Evolutionary conservation across 2,329 filamentous ascomycete genomes (phyloP).

Genomic region (Penicillium griseofulvum): DNA sequence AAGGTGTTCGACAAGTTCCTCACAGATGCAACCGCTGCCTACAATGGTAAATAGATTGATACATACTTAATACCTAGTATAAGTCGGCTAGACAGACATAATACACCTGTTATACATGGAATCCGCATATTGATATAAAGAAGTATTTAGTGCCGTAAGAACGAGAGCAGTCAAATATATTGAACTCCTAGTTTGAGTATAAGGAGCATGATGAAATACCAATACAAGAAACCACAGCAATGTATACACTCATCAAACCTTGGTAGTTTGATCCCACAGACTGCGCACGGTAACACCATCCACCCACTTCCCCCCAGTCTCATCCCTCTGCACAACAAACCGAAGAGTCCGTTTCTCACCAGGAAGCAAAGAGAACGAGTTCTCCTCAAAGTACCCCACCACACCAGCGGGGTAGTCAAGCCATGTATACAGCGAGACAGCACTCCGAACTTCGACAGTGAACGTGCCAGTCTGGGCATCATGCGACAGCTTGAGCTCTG

Average conservation of each 20-base stretch:
- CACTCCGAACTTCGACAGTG: conserved; percentile 48
- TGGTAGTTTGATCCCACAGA: conserved; percentile 49
- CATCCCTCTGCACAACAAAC: conserved; percentile 49
- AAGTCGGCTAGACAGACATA: neutral
- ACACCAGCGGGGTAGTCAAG: conserved; percentile 51
- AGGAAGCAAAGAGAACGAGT: conserved; percentile 51
- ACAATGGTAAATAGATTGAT: neutral
- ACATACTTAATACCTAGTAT: neutral
- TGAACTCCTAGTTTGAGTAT: neutral
- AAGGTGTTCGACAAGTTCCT: neutral
- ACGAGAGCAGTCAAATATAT: neutral
- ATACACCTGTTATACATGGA: neutral
- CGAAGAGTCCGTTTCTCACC: conserved; percentile 47
- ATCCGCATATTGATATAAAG: neutral
- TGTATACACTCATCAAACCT: neutral
- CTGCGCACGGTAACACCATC: conserved; percentile 51
- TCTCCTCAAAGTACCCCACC: conserved; percentile 53
- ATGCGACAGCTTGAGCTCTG: conserved; percentile 44
- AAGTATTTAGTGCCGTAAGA: neutral
- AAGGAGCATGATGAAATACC: neutral
- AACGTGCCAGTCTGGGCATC: conserved; percentile 38
- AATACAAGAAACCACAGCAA: neutral
- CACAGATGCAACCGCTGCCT: neutral
- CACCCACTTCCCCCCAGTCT: conserved; percentile 45
- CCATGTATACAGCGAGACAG: conserved; percentile 56